Evolutionary conservation across 768 basidiomycete species (phyloP).

Genomic region (Trametes sanguinea): DNA sequence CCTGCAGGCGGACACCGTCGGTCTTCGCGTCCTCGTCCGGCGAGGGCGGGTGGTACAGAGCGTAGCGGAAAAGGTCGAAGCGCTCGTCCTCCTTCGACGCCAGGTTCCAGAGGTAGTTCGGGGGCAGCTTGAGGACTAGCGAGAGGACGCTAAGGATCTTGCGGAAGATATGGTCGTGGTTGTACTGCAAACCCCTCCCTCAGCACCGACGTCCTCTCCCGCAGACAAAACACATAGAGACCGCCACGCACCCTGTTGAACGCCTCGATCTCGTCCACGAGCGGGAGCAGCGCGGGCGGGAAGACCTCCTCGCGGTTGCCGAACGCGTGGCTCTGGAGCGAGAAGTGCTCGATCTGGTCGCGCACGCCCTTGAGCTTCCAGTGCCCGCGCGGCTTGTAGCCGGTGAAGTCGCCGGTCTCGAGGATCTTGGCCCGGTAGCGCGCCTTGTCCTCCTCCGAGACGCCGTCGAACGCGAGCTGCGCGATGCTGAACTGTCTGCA

Average conservation of each 20-base stretch:
- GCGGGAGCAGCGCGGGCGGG: constrained; percentile 10
- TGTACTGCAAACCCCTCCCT: constrained; percentile 1
- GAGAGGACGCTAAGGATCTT: constrained; percentile 14
- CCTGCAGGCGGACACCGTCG: constrained; percentile 14
- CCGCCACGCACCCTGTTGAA: constrained; percentile 7
- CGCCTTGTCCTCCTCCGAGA: constrained; percentile 12
- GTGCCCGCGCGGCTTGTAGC: constrained; percentile 16
- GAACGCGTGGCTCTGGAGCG: constrained; percentile 9
- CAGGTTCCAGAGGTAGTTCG: constrained; percentile 11
- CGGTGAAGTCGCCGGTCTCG: constrained; percentile 15
- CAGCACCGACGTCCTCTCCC: background rate
- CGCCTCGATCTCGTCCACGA: constrained; percentile 16
- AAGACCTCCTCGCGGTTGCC: constrained; percentile 9
- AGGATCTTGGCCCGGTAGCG: constrained; percentile 12
- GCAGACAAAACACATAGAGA: too few species aligned
- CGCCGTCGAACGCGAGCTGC: constrained; percentile 14
- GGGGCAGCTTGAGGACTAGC: constrained; percentile 14
- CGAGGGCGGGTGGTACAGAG: constrained; percentile 12
- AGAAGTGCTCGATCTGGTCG: constrained; percentile 19
- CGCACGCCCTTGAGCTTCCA: constrained; percentile 19
- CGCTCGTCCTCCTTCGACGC: constrained; percentile 14
- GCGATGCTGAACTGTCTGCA: constrained; percentile 16
- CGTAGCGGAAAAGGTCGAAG: constrained; percentile 17
- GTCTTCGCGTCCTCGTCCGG: constrained; percentile 12
- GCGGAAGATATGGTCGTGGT: constrained; percentile 17